Conservation (phyloP, 352 stramenopile species). For the Globisporangium cystogenes region DNA sequence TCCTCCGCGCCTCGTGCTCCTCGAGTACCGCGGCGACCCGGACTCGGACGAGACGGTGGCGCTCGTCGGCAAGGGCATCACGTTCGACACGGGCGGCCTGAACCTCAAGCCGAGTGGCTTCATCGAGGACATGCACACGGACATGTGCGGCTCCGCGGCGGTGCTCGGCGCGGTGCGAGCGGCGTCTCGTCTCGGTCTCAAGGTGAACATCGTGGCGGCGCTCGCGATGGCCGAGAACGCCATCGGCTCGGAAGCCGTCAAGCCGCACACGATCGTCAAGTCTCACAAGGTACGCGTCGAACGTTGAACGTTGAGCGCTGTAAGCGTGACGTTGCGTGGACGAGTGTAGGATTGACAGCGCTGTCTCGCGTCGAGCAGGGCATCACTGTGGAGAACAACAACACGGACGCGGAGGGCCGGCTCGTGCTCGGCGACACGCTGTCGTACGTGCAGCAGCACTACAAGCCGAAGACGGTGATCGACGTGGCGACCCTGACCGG, state of each 20-base stretch:
- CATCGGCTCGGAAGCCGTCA: slow-evolving; percentile 84
- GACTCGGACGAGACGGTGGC: slow-evolving; percentile 60
- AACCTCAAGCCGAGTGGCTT: slow-evolving; percentile 91
- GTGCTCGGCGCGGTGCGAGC: slow-evolving; percentile 79
- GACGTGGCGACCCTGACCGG: slow-evolving; percentile 93
- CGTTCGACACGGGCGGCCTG: slow-evolving; percentile 94
- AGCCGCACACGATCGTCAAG: slow-evolving; percentile 86
- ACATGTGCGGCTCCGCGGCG: slow-evolving; percentile 89
- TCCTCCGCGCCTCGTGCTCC: slow-evolving; percentile 76
- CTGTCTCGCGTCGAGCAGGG: slow-evolving; percentile 18
- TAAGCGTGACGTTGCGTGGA: no score
- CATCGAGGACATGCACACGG: slow-evolving; percentile 92
- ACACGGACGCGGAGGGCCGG: slow-evolving; percentile 91
- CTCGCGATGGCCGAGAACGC: slow-evolving; percentile 79
- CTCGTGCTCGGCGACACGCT: slow-evolving; percentile 89
- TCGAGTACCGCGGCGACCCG: slow-evolving; percentile 75
- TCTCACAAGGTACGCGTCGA: slow-evolving; percentile 60
- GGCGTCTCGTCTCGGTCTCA: slow-evolving; percentile 57
- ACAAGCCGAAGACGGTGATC: slow-evolving; percentile 90
- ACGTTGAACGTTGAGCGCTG: no score
- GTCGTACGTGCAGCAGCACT: slow-evolving; percentile 85
- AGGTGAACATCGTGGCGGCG: slow-evolving; percentile 78
- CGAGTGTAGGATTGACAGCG: not conserved
- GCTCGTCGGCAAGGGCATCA: slow-evolving; percentile 93
- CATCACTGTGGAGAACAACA: slow-evolving; percentile 90